Evolutionary conservation across 805 yeast species (phyloP).

Genomic region (Babjeviella inositovora): DNA sequence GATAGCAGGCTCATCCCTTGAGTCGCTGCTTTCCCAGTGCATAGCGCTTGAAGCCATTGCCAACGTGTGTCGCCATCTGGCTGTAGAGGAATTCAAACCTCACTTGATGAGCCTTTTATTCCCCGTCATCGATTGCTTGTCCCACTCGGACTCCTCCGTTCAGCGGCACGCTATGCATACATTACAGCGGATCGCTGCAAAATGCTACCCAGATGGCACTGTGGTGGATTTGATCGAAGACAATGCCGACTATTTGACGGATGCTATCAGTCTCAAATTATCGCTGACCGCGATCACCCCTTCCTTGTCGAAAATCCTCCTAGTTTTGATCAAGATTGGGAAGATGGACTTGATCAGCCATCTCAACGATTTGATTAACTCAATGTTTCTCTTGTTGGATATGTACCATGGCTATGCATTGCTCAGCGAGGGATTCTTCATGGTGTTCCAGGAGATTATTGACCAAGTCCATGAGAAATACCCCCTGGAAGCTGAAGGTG

Average conservation of each 20-base stretch:
- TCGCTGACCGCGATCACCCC: constrained; percentile 64
- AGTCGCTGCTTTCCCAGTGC: too few species aligned
- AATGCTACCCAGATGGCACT: constrained; percentile 36
- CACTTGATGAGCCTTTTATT: constrained; percentile 60
- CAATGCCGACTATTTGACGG: constrained; percentile 72
- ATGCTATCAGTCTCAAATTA: constrained; percentile 55
- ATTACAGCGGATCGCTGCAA: constrained; percentile 27
- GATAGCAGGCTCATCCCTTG: too few species aligned
- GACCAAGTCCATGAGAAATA: constrained; percentile 24
- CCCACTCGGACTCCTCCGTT: constrained; percentile 29
- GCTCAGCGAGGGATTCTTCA: constrained; percentile 59
- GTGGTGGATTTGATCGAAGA: constrained; percentile 37
- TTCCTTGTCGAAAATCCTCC: constrained; percentile 50
- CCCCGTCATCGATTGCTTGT: constrained; percentile 59
- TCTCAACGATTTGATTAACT: constrained; percentile 56
- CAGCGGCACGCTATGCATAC: constrained; percentile 38
- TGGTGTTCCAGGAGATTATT: constrained; percentile 48
- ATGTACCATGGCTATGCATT: constrained; percentile 69
- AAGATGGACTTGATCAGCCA: constrained; percentile 52
- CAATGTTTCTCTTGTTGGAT: constrained; percentile 67
- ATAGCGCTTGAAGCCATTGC: constrained; percentile 9
- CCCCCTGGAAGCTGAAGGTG: constrained; percentile 6
- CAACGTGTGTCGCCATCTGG: constrained; percentile 18
- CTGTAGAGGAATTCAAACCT: constrained; percentile 21
- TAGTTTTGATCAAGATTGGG: constrained; percentile 53